Base-by-base conservation (phyloP, 805 yeast species). In the Grigorovia transvaalensis region DNA sequence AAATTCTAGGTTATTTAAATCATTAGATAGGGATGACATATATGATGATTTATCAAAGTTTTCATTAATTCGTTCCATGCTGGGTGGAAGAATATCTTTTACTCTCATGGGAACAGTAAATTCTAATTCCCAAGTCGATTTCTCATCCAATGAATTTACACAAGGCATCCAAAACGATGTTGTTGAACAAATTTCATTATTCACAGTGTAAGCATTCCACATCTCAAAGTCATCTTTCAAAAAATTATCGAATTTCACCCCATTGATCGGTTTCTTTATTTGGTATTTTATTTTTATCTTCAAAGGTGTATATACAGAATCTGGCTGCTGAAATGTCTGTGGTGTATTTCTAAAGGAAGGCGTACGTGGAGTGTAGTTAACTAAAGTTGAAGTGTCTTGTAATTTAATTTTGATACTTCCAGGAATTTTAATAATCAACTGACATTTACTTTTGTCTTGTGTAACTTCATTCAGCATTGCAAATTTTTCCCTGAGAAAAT, bases 141-240 rank as follows among this genome's bases (percentile, higher is more conserved):
- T 79, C 59, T 89, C 96, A 78, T 90, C 84, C 35, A 89, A 66
- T 46, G 84, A 86, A 57, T 93, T 97, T 6, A 93, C 76, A 64
- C 99, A 93, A 0, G 99, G 99, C 48, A 93, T 85, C 99, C 99
- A 93, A n/a, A 89, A 84, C 2, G 96, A 87, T 0, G 98, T 86
- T 15, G 93, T 80, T 3, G 85, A 75, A 17, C 88, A 88, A 46
- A 83, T 68, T 30, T 88, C 89, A 4, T 87, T 75, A 61, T 91
- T 90, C 1, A 80, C 74, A 0, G 98, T 91, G 66, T 85, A 89
- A 1, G 88, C 95, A 61, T 84, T 93, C 95, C 96, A 88, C 47
- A 71, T 68, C 40, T 71, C 66, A 68, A 53, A 74, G 64, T 55
- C 74, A 9, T 61, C 60, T 29, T 61, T 60, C 18, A 67, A 50